Base-by-base conservation (phyloP, 2,329 filamentous ascomycete genomes). In the Aspergillus intermedius region DNA sequence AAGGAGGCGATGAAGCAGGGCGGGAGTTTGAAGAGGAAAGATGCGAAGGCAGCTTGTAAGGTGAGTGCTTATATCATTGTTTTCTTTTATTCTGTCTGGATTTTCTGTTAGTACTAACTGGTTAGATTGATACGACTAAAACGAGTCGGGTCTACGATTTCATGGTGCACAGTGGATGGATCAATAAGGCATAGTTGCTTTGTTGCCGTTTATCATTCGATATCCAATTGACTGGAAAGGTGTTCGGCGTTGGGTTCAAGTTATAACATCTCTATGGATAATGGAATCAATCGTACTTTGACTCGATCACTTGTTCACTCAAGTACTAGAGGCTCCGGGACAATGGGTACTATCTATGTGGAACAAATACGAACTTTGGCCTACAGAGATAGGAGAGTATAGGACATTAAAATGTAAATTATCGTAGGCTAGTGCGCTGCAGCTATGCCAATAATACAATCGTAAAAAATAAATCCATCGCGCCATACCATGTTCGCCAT, bases 81-180 rank as follows among this genome's bases (percentile, higher is more conserved):
- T n/a, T 37, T 19, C 13, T 13, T 40, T 17, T 12, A 5, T 19
- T 21, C 7, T 22, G 1, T 21, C 22, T 22, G 2, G 4, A 10
- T 37, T 5, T 5, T 22, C 25, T 35, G 4, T 44, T 50, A 44
- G 52, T 49, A 50, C 39, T 57, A 45, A 46, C 8, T n/a, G 30
- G 23, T 5, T 71, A 83, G 65, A 79, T 97, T 46, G 91, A 97
- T 62, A 81, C 83, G 8, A 86, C 87, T 54, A 97, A 96, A 68
- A 86, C 87, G 0, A 84, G 86, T 15, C 80, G 88, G 56, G 82
- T 97, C 49, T 96, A 91, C 70, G 93, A 97, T 67, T 97, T 96
- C 66, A 91, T 96, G 73, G 87, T 95, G 54, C 88, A 90, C 64
- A 84, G 84, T 48, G 93, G 91, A 2, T 97, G 91, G 90, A 84